A percentile compares a stretch with the other conserved stretches of the same genome.
Conservation (phyloP, 345 rosid genomes). For the Syzygium grande region DNA sequence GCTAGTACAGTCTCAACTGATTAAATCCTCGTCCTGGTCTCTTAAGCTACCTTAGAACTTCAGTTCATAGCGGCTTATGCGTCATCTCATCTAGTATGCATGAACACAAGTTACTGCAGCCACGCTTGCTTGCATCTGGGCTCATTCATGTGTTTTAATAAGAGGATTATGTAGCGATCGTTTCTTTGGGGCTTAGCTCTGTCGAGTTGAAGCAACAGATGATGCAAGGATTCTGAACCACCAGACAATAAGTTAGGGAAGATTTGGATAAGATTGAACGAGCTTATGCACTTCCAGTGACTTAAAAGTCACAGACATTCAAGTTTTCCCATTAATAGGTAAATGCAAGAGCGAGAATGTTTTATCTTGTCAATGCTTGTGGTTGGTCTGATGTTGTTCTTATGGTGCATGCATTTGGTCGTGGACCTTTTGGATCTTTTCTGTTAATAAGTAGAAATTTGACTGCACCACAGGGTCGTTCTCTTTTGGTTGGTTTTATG, state of each 20-base stretch:
- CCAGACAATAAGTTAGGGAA: neutral
- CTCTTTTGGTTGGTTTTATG: neutral
- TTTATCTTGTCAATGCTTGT: neutral
- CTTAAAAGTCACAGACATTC: neutral
- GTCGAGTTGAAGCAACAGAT: neutral
- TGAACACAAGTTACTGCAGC: neutral
- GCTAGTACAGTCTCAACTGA: neutral
- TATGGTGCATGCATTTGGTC: neutral
- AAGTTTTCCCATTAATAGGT: neutral
- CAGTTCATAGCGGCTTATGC: neutral
- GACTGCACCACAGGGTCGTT: neutral
- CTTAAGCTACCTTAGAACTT: neutral
- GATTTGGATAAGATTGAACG: neutral
- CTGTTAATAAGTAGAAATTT: neutral
- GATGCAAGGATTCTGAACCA: neutral
- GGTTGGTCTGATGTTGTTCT: neutral
- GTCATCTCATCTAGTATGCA: neutral
- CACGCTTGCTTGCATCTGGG: neutral
- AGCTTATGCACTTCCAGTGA: neutral
- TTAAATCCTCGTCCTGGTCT: neutral
- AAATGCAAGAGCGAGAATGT: neutral
- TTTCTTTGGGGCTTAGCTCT: neutral
- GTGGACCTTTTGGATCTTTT: neutral
- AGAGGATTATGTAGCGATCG: neutral
- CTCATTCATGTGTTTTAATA: neutral